Conservation (phyloP, 1,284 basidiomycete species). For the Cutaneotrichosporon daszewskae region DNA sequence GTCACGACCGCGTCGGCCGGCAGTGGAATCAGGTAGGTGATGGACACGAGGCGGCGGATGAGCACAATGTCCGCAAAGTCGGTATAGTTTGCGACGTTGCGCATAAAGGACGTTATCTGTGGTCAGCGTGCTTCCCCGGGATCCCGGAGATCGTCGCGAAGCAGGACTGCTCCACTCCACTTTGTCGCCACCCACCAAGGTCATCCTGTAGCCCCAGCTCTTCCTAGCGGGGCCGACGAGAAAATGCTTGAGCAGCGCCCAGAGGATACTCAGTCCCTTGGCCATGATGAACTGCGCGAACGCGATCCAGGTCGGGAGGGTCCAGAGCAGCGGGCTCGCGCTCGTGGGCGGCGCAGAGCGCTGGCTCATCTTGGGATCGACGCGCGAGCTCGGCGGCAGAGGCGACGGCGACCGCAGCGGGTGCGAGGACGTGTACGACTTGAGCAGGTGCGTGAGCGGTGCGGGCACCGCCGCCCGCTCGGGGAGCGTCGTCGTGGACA, state of each 20-base stretch:
- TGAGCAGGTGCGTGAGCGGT: conserved; percentile 30
- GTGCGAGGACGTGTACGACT: conserved; percentile 36
- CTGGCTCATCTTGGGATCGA: conserved; percentile 37
- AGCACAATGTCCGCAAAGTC: conserved; percentile 80
- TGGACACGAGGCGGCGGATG: conserved; percentile 71
- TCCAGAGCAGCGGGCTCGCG: conserved; percentile 34
- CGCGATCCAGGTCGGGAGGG: conserved; percentile 36
- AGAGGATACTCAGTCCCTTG: conserved; percentile 42
- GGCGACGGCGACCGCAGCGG: conserved; percentile 42
- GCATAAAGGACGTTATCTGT: conserved; percentile 56
- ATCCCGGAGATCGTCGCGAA: not conserved
- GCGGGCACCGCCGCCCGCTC: conserved; percentile 12
- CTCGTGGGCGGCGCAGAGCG: conserved; percentile 32
- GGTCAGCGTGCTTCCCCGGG: not conserved
- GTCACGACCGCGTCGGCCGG: conserved; percentile 93
- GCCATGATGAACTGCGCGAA: conserved; percentile 35
- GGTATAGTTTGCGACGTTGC: conserved; percentile 76
- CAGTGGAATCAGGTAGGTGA: conserved; percentile 76
- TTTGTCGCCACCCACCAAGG: conserved; percentile 25
- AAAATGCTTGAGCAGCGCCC: conserved; percentile 37
- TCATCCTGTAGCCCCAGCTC: conserved; percentile 49
- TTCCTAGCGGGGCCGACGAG: conserved; percentile 41
- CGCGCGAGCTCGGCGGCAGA: conserved; percentile 40
- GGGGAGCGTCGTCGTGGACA: conserved; percentile 9
- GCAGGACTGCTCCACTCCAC: not conserved